Evolutionary conservation across 805 yeast species (phyloP).

Genomic region (Cyberlindnera samutprakarnensis): DNA sequence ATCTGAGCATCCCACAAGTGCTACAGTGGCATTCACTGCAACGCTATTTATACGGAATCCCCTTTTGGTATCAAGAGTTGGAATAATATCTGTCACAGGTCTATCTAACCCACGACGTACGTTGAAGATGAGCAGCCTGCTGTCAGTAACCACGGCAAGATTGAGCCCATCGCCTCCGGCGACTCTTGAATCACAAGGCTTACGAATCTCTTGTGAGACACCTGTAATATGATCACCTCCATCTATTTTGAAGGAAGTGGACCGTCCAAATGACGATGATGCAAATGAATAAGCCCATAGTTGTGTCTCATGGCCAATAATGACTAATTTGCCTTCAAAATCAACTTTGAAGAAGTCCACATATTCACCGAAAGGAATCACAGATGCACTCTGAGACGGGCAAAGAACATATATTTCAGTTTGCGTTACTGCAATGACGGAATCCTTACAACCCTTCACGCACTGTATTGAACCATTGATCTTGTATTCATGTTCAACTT

Average conservation of each 20-base stretch:
- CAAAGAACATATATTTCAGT: slow-evolving; percentile 1
- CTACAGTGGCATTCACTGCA: slow-evolving; percentile 17
- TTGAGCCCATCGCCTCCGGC: slow-evolving; percentile 24
- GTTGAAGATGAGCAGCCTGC: slow-evolving; percentile 11
- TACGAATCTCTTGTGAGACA: slow-evolving; percentile 14
- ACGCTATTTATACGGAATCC: slow-evolving; percentile 12
- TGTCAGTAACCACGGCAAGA: slow-evolving; percentile 11
- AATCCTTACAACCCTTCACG: slow-evolving; percentile 8
- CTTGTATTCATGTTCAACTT: slow-evolving; percentile 5
- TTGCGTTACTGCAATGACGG: slow-evolving; percentile 6
- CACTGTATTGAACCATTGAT: slow-evolving; percentile 2
- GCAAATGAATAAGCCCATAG: slow-evolving; percentile 11
- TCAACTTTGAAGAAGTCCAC: slow-evolving; percentile 17
- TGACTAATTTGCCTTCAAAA: slow-evolving; percentile 14
- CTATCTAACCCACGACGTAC: slow-evolving; percentile 5
- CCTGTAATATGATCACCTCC: slow-evolving; percentile 8
- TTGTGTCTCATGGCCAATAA: slow-evolving; percentile 5
- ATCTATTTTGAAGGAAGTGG: slow-evolving; percentile 2
- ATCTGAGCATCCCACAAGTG: slow-evolving; percentile 16
- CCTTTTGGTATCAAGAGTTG: slow-evolving; percentile 1
- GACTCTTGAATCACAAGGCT: slow-evolving; percentile 4
- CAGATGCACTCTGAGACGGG: not conserved
- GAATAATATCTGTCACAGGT: slow-evolving; percentile 3
- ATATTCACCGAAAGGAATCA: slow-evolving; percentile 3
- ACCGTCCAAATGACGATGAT: slow-evolving; percentile 7